phyloP scores from a whole-genome alignment of 345 rosid genomes.

The Cardamine chenopodiifolia region DNA sequence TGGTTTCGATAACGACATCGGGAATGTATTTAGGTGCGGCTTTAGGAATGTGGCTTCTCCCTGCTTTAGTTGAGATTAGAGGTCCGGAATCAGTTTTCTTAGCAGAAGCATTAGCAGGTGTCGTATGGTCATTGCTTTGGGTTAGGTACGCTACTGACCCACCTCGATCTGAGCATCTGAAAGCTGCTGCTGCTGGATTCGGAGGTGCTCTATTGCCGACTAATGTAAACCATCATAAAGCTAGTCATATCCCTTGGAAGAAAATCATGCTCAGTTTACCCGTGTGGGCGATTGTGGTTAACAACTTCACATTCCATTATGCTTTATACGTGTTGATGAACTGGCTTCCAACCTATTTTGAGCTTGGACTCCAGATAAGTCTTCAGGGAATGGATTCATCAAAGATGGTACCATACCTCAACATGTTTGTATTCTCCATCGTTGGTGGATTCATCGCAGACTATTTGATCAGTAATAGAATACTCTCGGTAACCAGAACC shows the following conservation, averaged over 20 bases:
- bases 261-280: slow-evolving; percentile 70
- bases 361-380: slow-evolving; percentile 85
- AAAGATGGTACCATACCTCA: slow-evolving; percentile 96
- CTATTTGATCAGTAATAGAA: slow-evolving; percentile 75
- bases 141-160: slow-evolving; percentile 79
- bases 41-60: slow-evolving; percentile 91
- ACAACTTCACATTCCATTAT: slow-evolving; percentile 95
- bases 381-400: slow-evolving; percentile 97
- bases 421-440: slow-evolving; percentile 95
- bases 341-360: slow-evolving; percentile 95
- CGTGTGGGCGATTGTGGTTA: slow-evolving; percentile 91
- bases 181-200: slow-evolving; percentile 87
- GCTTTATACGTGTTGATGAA: slow-evolving; percentile 94
- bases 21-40: slow-evolving; percentile 99
- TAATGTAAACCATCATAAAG: slow-evolving; percentile 66
- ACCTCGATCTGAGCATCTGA: slow-evolving; percentile 86
- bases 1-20: slow-evolving; percentile 92
- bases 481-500: slow-evolving; percentile 75
- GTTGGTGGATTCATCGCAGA: slow-evolving; percentile 95
- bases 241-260: slow-evolving; percentile 83
- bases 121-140: slow-evolving; percentile 90
- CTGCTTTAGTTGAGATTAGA: slow-evolving; percentile 75
- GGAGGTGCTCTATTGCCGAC: slow-evolving; percentile 71
- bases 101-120: slow-evolving; percentile 87
- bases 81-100: slow-evolving; percentile 91